Percentiles rank a stretch among this genome's conserved stretches.
phyloP scores from a whole-genome alignment of 1,284 basidiomycete genomes.

The Trametes sp. region DNA sequence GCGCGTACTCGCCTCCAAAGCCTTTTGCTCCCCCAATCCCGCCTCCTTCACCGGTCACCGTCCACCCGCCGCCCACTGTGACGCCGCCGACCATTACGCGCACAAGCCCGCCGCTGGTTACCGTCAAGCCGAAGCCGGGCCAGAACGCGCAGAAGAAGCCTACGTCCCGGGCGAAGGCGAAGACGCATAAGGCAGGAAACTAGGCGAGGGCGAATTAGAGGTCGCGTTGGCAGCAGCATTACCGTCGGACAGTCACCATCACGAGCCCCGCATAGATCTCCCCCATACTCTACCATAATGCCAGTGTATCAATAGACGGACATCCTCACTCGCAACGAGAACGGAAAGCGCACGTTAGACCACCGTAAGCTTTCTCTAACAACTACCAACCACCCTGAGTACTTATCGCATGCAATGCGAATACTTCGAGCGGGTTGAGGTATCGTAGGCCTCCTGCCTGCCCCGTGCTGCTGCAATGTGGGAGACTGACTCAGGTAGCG shows the following conservation, averaged over 20 bases:
- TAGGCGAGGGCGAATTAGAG: not conserved
- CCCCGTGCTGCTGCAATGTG: too few species aligned
- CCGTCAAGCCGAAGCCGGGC: not conserved
- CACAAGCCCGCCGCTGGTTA: not conserved
- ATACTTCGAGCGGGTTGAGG: too few species aligned
- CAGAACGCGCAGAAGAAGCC: constrained; percentile 15
- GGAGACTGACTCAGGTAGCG: too few species aligned
- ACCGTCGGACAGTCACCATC: not conserved
- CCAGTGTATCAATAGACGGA: constrained; percentile 12
- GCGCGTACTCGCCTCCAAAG: constrained; percentile 16
- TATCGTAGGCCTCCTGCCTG: too few species aligned
- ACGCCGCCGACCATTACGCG: not conserved
- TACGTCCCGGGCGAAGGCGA: constrained; percentile 11
- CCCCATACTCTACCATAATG: constrained; percentile 10
- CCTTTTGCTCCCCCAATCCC: constrained; percentile 7
- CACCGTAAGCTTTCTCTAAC: too few species aligned
- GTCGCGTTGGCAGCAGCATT: not conserved
- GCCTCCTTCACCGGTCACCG: not conserved
- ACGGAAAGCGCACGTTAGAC: too few species aligned
- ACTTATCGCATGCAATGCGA: too few species aligned
- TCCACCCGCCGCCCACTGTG: not conserved
- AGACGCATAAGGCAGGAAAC: not conserved
- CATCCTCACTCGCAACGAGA: not conserved
- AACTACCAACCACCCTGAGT: too few species aligned
- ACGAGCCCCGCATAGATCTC: constrained; percentile 3